phyloP scores from a whole-genome alignment of 2,329 filamentous ascomycete genomes.

The Aspergillus udagawae region DNA sequence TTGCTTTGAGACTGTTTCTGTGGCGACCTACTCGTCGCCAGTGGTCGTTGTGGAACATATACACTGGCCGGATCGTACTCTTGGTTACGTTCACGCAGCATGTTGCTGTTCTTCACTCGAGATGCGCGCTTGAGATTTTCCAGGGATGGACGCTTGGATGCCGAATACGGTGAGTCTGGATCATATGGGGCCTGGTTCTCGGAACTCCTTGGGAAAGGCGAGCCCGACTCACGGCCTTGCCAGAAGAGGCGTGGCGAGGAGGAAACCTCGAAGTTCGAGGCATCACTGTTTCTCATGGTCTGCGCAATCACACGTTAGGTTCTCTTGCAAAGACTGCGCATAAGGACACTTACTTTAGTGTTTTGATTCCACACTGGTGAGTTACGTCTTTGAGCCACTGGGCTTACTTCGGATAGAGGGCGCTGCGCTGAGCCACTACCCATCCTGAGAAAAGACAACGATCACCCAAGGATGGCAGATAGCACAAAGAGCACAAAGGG shows the following conservation, averaged over 20 bases:
- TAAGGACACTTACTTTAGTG: slow-evolving; percentile 56
- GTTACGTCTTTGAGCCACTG: slow-evolving; percentile 80
- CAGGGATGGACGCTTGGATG: slow-evolving; percentile 81
- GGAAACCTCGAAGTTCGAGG: slow-evolving; percentile 61
- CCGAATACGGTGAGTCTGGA: slow-evolving; percentile 62
- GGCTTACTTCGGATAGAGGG: slow-evolving; percentile 84
- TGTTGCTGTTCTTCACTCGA: slow-evolving; percentile 96
- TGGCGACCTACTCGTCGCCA: slow-evolving; percentile 60
- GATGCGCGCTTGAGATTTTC: slow-evolving; percentile 93
- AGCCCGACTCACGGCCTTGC: slow-evolving; percentile 70
- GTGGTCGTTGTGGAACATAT: slow-evolving; percentile 74
- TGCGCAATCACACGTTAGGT: slow-evolving; percentile 49
- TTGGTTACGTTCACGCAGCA: slow-evolving; percentile 87
- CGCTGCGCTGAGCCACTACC: slow-evolving; percentile 57
- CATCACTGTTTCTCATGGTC: slow-evolving; percentile 65
- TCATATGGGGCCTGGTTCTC: slow-evolving; percentile 66
- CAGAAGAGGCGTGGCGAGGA: slow-evolving; percentile 85
- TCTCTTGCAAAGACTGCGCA: neutral
- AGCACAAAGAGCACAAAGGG: slow-evolving; percentile 11
- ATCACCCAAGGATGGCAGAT: slow-evolving; percentile 1
- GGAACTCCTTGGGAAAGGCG: slow-evolving; percentile 57
- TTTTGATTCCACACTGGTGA: slow-evolving; percentile 84
- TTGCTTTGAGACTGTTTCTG: slow-evolving; percentile 65
- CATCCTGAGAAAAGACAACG: slow-evolving; percentile 47
- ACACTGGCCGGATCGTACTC: slow-evolving; percentile 83